Conservation (phyloP, 2,329 filamentous ascomycete species). For the Aureobasidium zeae region DNA sequence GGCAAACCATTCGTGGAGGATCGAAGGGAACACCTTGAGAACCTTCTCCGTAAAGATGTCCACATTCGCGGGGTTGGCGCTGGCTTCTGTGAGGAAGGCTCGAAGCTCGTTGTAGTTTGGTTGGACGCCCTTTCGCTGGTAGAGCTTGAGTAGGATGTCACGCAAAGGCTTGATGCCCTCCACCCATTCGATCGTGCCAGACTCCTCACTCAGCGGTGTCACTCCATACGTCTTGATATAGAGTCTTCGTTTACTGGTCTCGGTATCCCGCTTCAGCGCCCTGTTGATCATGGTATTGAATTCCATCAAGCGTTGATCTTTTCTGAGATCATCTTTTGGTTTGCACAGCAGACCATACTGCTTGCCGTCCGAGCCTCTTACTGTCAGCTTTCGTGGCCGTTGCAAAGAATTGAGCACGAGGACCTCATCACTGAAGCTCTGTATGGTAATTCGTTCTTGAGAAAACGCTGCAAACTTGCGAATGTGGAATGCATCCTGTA, state of each 20-base stretch:
- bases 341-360: conserved; percentile 89
- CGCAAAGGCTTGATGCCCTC: conserved; percentile 89
- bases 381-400: conserved; percentile 80
- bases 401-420: conserved; percentile 84
- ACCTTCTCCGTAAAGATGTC: conserved; percentile 61
- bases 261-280: conserved; percentile 80
- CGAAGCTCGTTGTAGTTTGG: conserved; percentile 59
- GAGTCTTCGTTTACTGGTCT: conserved; percentile 79
- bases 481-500: conserved; percentile 58
- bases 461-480: conserved; percentile 77
- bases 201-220: conserved; percentile 93
- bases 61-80: conserved; percentile 52
- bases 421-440: conserved; percentile 74
- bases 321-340: conserved; percentile 93
- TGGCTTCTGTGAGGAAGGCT: conserved; percentile 53
- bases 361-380: conserved; percentile 80
- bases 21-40: conserved; percentile 61
- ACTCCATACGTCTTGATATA: conserved; percentile 98
- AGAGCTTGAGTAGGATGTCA: conserved; percentile 74
- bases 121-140: conserved; percentile 62
- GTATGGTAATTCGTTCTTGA: conserved; percentile 74
- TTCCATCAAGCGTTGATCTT: conserved; percentile 97
- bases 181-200: conserved; percentile 97
- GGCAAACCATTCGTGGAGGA: conserved; percentile 90
- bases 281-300: conserved; percentile 98